These are phyloP conservation scores for Heliosperma pusillum DNA, from an alignment of 148 eudicot species.

Conservation along the genomic window DNA sequence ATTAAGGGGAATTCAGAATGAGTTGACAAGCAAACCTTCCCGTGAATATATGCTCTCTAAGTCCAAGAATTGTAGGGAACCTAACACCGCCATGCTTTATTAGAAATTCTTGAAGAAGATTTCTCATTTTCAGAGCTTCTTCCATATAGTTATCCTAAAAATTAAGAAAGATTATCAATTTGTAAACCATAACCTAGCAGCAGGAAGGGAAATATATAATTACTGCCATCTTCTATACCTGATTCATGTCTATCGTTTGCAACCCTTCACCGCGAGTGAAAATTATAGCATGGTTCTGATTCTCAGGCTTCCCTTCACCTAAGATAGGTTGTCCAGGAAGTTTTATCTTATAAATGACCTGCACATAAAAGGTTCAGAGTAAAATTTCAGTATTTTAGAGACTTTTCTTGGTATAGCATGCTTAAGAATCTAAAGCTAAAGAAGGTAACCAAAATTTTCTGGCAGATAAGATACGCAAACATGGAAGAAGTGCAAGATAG, in stretches of 20 bases:
- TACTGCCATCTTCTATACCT: constrained; percentile 36
- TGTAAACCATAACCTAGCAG: not conserved
- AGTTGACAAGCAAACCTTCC: constrained; percentile 57
- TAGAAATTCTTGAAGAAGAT: constrained; percentile 93
- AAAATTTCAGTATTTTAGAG: not conserved
- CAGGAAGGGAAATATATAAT: not conserved
- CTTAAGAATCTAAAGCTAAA: not conserved
- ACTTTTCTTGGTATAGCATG: not conserved
- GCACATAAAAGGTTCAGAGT: constrained; percentile 17
- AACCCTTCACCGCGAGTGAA: constrained; percentile 96
- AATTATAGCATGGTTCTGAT: constrained; percentile 95
- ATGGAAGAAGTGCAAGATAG: not conserved
- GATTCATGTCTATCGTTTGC: constrained; percentile 98
- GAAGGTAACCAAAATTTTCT: not conserved
- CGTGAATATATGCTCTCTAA: constrained; percentile 96
- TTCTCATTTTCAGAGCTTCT: constrained; percentile 98
- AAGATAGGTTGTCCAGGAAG: constrained; percentile 90
- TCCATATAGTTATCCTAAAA: constrained; percentile 97
- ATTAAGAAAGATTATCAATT: constrained; percentile 3
- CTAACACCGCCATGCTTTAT: constrained; percentile 86
- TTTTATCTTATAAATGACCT: constrained; percentile 77
- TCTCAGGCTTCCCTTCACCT: constrained; percentile 97
- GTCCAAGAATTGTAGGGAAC: constrained; percentile 85
- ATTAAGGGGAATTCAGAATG: not conserved
- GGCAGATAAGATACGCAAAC: not conserved